These are phyloP conservation scores for Alternaria triticina DNA, from an alignment of 2,329 filamentous ascomycete species.

Conservation along the genomic window DNA sequence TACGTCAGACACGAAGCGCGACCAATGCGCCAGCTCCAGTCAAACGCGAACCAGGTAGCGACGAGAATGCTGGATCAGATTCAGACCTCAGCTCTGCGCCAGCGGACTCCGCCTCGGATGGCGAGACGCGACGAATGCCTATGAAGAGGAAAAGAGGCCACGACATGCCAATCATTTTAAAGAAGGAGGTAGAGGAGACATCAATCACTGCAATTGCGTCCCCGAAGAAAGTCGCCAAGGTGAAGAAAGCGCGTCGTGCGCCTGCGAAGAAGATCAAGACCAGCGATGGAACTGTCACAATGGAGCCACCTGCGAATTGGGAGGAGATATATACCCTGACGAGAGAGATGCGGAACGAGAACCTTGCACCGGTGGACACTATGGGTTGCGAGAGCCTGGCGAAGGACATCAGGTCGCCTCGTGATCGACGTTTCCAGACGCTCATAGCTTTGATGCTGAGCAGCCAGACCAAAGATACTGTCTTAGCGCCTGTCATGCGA, in stretches of 20 bases:
- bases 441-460: slow-evolving; percentile 88
- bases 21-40: slow-evolving; percentile 28
- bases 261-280: slow-evolving; percentile 44
- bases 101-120: slow-evolving; percentile 32
- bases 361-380: slow-evolving; percentile 86
- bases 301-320: slow-evolving; percentile 78
- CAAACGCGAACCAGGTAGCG: slow-evolving; percentile 15
- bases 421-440: slow-evolving; percentile 80
- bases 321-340: slow-evolving; percentile 79
- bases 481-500: slow-evolving; percentile 83
- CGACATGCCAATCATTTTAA: slow-evolving; percentile 40
- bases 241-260: slow-evolving; percentile 46
- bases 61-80: slow-evolving; percentile 23
- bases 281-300: slow-evolving; percentile 47
- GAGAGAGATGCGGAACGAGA: slow-evolving; percentile 76
- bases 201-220: slow-evolving; percentile 28
- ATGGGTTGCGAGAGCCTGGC: slow-evolving; percentile 92
- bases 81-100: slow-evolving; percentile 44
- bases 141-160: slow-evolving; percentile 58
- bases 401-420: slow-evolving; percentile 55
- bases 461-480: slow-evolving; percentile 91
- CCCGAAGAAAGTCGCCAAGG: slow-evolving; percentile 30
- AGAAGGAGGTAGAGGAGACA: slow-evolving; percentile 35
- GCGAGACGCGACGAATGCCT: slow-evolving; percentile 16
- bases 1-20: slow-evolving; percentile 41